These are phyloP conservation scores for Wallacemonas sp. DNA, from an alignment of 208 protist genomes.

Conservation along the genomic window DNA sequence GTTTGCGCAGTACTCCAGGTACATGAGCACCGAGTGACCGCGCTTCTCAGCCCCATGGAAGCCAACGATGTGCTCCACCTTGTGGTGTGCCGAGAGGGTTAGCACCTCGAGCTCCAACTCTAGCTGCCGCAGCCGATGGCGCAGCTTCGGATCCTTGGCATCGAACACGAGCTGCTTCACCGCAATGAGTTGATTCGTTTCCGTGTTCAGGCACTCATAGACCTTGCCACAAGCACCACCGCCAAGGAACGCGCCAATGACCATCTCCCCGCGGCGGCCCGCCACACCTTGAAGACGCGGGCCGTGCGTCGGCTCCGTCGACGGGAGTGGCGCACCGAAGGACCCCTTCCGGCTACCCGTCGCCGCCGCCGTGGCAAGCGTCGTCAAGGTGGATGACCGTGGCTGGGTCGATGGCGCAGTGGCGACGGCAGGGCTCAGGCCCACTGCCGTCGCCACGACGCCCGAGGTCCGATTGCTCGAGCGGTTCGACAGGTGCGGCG, in stretches of 20 bases:
- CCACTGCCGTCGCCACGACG: background rate
- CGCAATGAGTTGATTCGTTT: constrained; percentile 75
- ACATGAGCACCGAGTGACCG: constrained; percentile 89
- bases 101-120: constrained; percentile 84
- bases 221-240: constrained; percentile 88
- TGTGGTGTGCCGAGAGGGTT: constrained; percentile 54
- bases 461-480: background rate
- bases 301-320: constrained; percentile 41
- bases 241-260: constrained; percentile 81
- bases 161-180: constrained; percentile 85
- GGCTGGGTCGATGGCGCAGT: background rate
- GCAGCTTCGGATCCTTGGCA: constrained; percentile 83
- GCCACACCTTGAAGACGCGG: constrained; percentile 52
- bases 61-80: constrained; percentile 82
- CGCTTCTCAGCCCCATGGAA: constrained; percentile 83
- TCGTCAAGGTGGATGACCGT: background rate
- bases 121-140: constrained; percentile 60
- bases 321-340: constrained; percentile 46
- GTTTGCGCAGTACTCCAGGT: constrained; percentile 87
- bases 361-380: background rate
- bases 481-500: background rate
- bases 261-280: constrained; percentile 56
- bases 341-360: background rate
- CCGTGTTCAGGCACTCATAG: constrained; percentile 83
- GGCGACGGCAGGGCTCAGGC: background rate